Conservation (phyloP, 768 basidiomycete species). For the Hysterangium stoloniferum region DNA sequence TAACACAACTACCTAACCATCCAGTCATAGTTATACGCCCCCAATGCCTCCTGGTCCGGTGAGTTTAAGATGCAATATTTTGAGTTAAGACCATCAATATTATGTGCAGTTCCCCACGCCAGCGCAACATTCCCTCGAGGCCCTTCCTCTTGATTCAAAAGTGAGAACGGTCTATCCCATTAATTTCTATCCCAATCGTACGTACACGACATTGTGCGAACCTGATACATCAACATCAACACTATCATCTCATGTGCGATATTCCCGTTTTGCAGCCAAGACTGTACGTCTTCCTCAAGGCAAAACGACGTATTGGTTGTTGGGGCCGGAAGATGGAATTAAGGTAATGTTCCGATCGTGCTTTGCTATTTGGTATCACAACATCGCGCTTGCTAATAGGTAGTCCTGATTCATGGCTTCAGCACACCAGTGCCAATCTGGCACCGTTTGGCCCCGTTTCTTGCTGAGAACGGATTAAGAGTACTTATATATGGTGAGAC, state of each 20-base stretch:
- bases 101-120: constrained; percentile 20
- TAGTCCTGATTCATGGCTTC: constrained; percentile 72
- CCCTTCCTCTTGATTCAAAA: constrained; percentile 13
- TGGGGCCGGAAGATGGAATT: constrained; percentile 57
- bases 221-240: constrained; percentile 16
- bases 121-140: constrained; percentile 21
- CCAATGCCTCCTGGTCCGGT: too few relatives aligned
- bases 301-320: constrained; percentile 70
- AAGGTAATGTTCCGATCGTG: constrained; percentile 2
- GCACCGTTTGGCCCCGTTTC: constrained; percentile 62
- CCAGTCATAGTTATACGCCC: too few relatives aligned
- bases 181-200: constrained; percentile 42
- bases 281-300: constrained; percentile 54
- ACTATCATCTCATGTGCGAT: constrained; percentile 33
- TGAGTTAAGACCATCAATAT: too few relatives aligned
- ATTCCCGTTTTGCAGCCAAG: constrained; percentile 1
- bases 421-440: constrained; percentile 72
- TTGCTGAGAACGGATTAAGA: constrained; percentile 58
- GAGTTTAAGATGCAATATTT: too few relatives aligned
- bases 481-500: constrained; percentile 65
- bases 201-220: not conserved
- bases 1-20: too few relatives aligned
- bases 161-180: constrained; percentile 53
- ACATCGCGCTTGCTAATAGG: constrained; percentile 31
- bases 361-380: not conserved